phyloP scores from a whole-genome alignment of 331 rosid species.

The Ulmus americana region DNA sequence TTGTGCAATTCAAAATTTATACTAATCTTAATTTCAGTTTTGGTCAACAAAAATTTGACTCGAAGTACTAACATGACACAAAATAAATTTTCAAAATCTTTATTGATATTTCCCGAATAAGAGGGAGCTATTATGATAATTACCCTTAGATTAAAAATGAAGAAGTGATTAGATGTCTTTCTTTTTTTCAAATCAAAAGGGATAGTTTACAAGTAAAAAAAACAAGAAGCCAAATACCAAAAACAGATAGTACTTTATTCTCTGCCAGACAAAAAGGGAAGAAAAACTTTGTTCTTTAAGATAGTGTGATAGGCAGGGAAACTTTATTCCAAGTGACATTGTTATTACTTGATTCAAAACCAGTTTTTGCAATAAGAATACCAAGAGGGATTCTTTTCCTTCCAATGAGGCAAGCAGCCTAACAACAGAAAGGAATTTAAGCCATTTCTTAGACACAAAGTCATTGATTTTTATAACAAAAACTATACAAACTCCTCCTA shows the following conservation, averaged over 20 bases:
- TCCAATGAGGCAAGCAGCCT: conserved; percentile 36
- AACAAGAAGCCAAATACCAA: neutral
- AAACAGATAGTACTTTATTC: neutral
- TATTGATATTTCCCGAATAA: no score
- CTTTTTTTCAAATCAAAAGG: no score
- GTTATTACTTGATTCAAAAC: no score
- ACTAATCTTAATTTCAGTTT: no score
- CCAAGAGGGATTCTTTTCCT: conserved; percentile 37
- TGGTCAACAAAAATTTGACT: no score
- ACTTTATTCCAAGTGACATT: conserved; percentile 10
- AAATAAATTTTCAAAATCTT: no score
- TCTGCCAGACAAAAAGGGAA: conserved; percentile 1
- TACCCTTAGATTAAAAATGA: no score
- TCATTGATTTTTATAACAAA: conserved; percentile 19
- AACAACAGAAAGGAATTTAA: conserved; percentile 45
- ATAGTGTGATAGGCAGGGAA: conserved; percentile 15
- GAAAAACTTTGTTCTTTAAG: conserved; percentile 1
- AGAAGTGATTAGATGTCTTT: no score
- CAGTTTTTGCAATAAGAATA: neutral
- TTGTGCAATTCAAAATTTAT: no score
- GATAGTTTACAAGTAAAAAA: neutral
- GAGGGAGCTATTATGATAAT: no score
- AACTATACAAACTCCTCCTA: conserved; percentile 17
- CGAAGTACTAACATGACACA: no score
- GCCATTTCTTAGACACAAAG: conserved; percentile 49